phyloP scores from a whole-genome alignment of 139 green algal genomes.

The Spirogloea muscicola region DNA sequence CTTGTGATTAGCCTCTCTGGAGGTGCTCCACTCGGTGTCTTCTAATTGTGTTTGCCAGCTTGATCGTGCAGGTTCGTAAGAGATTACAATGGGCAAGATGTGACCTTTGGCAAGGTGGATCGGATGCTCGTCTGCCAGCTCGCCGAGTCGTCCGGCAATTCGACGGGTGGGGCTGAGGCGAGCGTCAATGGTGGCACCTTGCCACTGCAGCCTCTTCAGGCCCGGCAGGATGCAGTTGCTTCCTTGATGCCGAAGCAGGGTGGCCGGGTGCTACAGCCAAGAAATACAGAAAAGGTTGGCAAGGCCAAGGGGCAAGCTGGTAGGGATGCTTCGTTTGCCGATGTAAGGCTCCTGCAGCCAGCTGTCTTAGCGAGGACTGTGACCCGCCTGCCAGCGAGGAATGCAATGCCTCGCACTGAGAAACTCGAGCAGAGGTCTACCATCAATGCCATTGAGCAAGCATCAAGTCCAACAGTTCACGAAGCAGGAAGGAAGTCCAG shows the following conservation, averaged over 20 bases:
- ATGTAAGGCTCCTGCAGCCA: no score
- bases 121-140: constrained; percentile 14
- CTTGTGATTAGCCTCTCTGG: neutral
- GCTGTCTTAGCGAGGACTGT: neutral
- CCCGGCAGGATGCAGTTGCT: neutral
- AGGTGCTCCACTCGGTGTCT: no score
- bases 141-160: neutral
- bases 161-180: neutral
- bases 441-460: neutral
- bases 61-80: constrained; percentile 5
- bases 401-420: neutral
- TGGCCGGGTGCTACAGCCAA: no score
- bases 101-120: constrained; percentile 21
- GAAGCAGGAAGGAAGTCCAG: neutral
- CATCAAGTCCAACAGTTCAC: neutral
- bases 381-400: neutral
- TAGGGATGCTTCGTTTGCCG: neutral
- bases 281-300: neutral
- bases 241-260: neutral
- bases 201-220: neutral
- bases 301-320: neutral
- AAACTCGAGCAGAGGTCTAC: neutral
- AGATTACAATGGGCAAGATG: neutral
- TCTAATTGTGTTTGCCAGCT: no score
- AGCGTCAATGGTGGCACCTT: neutral